A percentile compares a stretch with the other conserved stretches of the same genome.
Conservation (phyloP, 805 yeast genomes). For the Kazachstania psychrophila region DNA sequence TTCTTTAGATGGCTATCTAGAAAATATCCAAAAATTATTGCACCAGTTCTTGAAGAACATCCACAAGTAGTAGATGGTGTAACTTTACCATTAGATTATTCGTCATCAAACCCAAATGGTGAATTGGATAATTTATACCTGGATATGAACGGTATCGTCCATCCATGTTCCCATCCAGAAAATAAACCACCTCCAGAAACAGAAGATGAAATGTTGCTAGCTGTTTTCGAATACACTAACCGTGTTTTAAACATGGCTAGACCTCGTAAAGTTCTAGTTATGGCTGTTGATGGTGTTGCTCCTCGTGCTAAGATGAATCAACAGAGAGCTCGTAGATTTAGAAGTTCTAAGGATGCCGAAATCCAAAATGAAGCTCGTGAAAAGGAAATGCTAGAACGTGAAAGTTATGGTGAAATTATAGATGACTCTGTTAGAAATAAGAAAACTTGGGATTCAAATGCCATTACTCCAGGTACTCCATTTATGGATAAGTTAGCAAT, state of each 20-base stretch:
- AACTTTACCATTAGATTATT: slow-evolving; percentile 54
- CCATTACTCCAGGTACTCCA: slow-evolving; percentile 98
- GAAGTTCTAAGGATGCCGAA: slow-evolving; percentile 84
- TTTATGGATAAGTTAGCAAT: slow-evolving; percentile 86
- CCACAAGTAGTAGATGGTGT: slow-evolving; percentile 50
- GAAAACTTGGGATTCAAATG: slow-evolving; percentile 88
- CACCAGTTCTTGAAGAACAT: slow-evolving; percentile 78
- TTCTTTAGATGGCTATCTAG: slow-evolving; percentile 91
- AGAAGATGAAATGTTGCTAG: slow-evolving; percentile 94
- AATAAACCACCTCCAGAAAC: slow-evolving; percentile 92
- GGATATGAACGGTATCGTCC: slow-evolving; percentile 99
- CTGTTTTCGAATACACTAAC: slow-evolving; percentile 86
- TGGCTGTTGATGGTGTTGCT: slow-evolving; percentile 98
- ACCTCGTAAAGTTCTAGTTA: slow-evolving; percentile 84
- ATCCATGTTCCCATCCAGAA: slow-evolving; percentile 98
- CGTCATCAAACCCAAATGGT: slow-evolving; percentile 84
- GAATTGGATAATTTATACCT: slow-evolving; percentile 87
- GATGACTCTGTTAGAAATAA: slow-evolving; percentile 68
- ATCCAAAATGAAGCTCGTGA: slow-evolving; percentile 65
- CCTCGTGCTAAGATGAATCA: slow-evolving; percentile 98
- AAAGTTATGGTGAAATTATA: slow-evolving; percentile 48
- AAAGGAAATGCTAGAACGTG: slow-evolving; percentile 29
- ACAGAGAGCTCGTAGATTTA: slow-evolving; percentile 86
- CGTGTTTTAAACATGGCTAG: slow-evolving; percentile 88
- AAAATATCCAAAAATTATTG: slow-evolving; percentile 88